Conservation (phyloP, 352 stramenopile genomes). For the Pythium chondricola region DNA sequence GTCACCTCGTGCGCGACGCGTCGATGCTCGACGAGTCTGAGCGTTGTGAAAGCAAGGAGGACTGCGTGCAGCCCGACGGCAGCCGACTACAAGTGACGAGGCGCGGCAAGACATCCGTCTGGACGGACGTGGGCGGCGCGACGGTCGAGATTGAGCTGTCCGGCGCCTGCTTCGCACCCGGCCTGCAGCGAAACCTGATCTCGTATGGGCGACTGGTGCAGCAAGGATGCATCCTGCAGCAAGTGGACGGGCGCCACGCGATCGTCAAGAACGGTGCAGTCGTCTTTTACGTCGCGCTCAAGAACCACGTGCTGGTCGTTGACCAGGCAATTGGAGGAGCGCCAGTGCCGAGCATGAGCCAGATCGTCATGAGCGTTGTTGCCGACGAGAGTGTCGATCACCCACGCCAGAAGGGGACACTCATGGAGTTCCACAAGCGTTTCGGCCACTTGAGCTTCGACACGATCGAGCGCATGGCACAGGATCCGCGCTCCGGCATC, state of each 20-base stretch:
- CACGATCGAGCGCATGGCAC: constrained; percentile 5
- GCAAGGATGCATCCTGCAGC: not conserved
- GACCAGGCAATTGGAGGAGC: not conserved
- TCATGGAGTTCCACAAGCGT: constrained; percentile 6
- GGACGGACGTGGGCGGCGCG: not conserved
- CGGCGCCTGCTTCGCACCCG: not conserved
- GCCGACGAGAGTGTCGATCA: not conserved
- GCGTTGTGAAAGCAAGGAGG: not conserved
- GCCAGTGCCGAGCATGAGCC: not conserved
- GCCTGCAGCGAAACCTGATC: constrained; percentile 2
- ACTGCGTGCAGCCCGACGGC: not conserved
- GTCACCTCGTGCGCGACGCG: not conserved
- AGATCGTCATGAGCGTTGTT: constrained; percentile 2
- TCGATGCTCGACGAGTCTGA: not conserved
- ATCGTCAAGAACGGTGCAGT: not conserved
- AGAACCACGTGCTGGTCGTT: constrained; percentile 6
- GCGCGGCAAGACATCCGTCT: not conserved
- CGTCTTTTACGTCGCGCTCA: constrained; percentile 2
- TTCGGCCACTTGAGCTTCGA: constrained; percentile 10
- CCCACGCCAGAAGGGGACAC: not conserved
- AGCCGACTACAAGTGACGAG: not conserved
- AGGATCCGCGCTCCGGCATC: not conserved
- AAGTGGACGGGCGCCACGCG: not conserved
- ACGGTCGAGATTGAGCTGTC: not conserved
- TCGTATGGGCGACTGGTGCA: constrained; percentile 2